Evolutionary conservation across 2,329 filamentous ascomycete species (phyloP).

Genomic region (Xylariaceae sp.): DNA sequence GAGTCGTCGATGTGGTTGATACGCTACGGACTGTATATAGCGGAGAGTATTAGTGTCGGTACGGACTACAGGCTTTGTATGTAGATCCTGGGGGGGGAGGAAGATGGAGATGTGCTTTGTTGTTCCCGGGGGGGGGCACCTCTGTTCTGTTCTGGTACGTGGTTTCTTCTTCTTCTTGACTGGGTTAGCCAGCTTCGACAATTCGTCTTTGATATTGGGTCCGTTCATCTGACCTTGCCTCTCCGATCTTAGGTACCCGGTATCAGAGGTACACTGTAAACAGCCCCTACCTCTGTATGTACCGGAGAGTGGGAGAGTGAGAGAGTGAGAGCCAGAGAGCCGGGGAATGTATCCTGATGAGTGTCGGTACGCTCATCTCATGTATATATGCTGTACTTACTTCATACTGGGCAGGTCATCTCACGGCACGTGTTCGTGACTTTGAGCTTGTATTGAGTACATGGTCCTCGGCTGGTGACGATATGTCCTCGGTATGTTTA

Average conservation of each 20-base stretch:
- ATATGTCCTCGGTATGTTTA: conserved; percentile 22
- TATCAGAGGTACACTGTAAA: neutral
- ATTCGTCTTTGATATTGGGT: conserved; percentile 1
- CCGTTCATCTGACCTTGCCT: conserved; percentile 12
- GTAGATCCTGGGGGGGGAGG: neutral
- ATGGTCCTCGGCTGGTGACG: conserved; percentile 16
- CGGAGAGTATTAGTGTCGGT: neutral
- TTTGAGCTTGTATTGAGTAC: conserved; percentile 23
- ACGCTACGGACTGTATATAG: neutral
- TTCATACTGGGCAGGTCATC: conserved; percentile 10
- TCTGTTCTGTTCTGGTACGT: conserved; percentile 6
- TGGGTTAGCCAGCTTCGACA: conserved; percentile 11
- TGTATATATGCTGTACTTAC: conserved; percentile 11
- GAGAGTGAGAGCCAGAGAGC: conserved; percentile 1
- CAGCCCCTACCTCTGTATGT: conserved; percentile 4
- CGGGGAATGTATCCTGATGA: conserved; percentile 2
- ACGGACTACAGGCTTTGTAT: neutral
- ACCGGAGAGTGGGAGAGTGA: neutral
- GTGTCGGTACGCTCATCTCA: neutral
- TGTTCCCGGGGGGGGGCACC: neutral
- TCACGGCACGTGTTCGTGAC: conserved; percentile 16
- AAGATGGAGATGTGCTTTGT: conserved; percentile 5
- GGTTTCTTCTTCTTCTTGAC: conserved; percentile 2
- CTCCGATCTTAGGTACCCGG: neutral
- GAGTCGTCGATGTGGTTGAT: too few relatives aligned